Evolutionary conservation across 352 stramenopile species (phyloP).

Genomic region (Pythium monospermum): DNA sequence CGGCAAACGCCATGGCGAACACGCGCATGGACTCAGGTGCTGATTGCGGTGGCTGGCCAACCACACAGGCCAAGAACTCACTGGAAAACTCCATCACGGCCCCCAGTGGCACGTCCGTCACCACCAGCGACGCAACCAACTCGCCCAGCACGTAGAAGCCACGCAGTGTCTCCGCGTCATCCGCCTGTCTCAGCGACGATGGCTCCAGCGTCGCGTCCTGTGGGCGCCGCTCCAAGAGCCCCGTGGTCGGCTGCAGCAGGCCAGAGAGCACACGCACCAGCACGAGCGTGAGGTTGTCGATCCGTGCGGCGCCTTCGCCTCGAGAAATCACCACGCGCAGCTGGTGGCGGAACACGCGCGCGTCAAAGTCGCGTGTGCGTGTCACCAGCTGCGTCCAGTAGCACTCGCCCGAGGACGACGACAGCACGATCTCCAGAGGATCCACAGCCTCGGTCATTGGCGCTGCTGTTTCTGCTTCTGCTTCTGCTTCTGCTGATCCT

Average conservation of each 20-base stretch:
- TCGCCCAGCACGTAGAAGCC: slow-evolving; percentile 60
- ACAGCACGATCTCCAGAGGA: slow-evolving; percentile 7
- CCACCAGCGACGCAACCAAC: slow-evolving; percentile 52
- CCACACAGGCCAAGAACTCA: slow-evolving; percentile 41
- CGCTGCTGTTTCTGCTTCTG: not conserved
- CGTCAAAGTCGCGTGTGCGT: slow-evolving; percentile 6
- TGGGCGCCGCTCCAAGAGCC: slow-evolving; percentile 9
- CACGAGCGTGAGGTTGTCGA: slow-evolving; percentile 21
- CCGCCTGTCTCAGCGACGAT: slow-evolving; percentile 1
- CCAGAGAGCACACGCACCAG: slow-evolving; percentile 17
- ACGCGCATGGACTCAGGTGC: slow-evolving; percentile 1
- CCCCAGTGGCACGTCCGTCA: slow-evolving; percentile 40
- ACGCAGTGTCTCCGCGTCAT: slow-evolving; percentile 22
- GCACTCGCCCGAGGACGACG: slow-evolving; percentile 4
- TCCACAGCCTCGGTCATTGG: too few relatives aligned
- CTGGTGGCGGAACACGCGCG: slow-evolving; percentile 6
- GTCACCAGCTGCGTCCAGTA: slow-evolving; percentile 20
- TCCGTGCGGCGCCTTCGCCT: not conserved
- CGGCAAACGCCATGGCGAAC: slow-evolving; percentile 32
- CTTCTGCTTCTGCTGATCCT: not conserved
- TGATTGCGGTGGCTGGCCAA: slow-evolving; percentile 10
- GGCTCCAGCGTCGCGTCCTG: slow-evolving; percentile 11
- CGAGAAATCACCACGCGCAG: slow-evolving; percentile 13
- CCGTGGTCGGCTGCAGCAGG: slow-evolving; percentile 12
- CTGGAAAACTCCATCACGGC: slow-evolving; percentile 51